Evolutionary conservation across 108 stramenopile genomes (phyloP).

Genomic region (Skeletonema potamos): DNA sequence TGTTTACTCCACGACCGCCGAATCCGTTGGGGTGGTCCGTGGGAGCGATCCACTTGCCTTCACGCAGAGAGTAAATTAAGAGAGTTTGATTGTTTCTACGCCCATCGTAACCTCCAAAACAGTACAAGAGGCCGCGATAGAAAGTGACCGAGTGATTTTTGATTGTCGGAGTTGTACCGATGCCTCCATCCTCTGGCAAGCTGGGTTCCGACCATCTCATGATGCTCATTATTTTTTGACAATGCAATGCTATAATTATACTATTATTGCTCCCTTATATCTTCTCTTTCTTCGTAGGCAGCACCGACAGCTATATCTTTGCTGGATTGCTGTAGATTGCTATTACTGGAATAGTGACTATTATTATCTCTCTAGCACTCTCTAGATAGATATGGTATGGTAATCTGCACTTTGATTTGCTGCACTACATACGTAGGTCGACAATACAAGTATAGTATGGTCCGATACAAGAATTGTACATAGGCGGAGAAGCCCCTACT

Average conservation of each 20-base stretch:
- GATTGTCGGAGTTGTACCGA: conserved; percentile 58
- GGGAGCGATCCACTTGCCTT: conserved; percentile 67
- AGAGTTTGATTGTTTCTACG: conserved; percentile 83
- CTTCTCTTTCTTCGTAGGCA: too few species aligned
- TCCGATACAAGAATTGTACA: too few species aligned
- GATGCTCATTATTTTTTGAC: neutral
- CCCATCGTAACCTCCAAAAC: conserved; percentile 96
- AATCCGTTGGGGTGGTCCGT: neutral
- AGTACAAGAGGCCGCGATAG: conserved; percentile 75
- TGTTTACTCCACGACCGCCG: neutral
- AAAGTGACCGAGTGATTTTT: conserved; percentile 86
- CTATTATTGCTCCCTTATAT: too few species aligned
- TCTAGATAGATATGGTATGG: too few species aligned
- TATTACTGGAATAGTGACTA: too few species aligned
- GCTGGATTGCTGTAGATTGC: too few species aligned
- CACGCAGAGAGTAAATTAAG: conserved; percentile 66
- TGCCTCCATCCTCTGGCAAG: neutral
- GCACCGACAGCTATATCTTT: too few species aligned
- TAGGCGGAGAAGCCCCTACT: too few species aligned
- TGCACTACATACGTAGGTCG: too few species aligned
- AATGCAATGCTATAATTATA: neutral
- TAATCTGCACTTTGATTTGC: too few species aligned
- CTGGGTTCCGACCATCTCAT: conserved; percentile 25
- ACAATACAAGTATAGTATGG: too few species aligned
- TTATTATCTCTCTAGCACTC: too few species aligned